Evolutionary conservation across 345 rosid genomes (phyloP).

Genomic region (Syzygium grande): DNA sequence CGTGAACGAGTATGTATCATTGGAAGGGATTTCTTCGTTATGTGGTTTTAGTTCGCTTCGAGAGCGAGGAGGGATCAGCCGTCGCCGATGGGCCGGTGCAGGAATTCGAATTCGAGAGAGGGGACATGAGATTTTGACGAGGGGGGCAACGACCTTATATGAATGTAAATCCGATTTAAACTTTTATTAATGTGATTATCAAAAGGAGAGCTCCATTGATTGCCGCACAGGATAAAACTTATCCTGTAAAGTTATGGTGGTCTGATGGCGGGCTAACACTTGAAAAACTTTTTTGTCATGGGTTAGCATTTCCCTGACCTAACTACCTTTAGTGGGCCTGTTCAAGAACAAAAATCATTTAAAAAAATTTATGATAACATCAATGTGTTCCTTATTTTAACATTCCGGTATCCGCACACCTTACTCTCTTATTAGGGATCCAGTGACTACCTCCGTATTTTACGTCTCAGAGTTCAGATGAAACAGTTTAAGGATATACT

Average conservation of each 20-base stretch:
- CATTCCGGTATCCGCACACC: no score
- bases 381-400: no score
- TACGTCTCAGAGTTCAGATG: no score
- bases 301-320: neutral
- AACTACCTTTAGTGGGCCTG: neutral
- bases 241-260: neutral
- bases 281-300: neutral
- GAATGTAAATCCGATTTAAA: neutral
- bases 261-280: neutral
- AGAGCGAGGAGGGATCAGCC: neutral
- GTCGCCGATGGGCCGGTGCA: no score
- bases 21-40: neutral
- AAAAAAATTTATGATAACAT: no score
- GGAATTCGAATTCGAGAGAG: neutral
- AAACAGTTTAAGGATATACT: no score
- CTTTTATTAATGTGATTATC: neutral
- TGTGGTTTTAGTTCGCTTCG: neutral
- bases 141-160: neutral
- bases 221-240: neutral
- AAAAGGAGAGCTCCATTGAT: neutral
- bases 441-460: no score
- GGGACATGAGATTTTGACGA: neutral
- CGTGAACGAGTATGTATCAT: neutral
- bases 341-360: neutral
- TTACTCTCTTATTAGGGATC: no score